Conservation (phyloP, 2,329 filamentous ascomycete species). For the Microsporum ferrugineum region DNA sequence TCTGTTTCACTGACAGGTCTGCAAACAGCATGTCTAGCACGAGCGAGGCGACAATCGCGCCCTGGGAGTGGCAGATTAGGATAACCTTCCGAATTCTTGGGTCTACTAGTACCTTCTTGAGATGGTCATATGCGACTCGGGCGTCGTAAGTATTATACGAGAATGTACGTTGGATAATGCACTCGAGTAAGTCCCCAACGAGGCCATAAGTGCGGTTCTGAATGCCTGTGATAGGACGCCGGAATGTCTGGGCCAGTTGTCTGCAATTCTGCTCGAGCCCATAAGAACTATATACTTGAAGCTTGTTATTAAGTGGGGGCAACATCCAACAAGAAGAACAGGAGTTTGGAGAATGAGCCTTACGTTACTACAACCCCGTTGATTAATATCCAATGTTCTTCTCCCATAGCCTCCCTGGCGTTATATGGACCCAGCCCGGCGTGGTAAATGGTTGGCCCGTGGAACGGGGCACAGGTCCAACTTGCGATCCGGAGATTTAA, state of each 20-base stretch:
- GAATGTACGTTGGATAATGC: slow-evolving; percentile 64
- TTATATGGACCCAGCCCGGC: not conserved
- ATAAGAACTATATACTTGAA: slow-evolving; percentile 33
- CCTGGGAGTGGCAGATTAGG: slow-evolving; percentile 66
- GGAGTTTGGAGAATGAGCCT: not conserved
- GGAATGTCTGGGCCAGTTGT: slow-evolving; percentile 59
- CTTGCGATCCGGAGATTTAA: slow-evolving; percentile 5
- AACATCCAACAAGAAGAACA: not conserved
- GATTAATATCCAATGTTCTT: slow-evolving; percentile 15
- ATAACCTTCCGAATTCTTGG: slow-evolving; percentile 55
- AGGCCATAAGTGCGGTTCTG: slow-evolving; percentile 67
- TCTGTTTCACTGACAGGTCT: slow-evolving; percentile 54
- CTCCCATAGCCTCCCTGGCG: not conserved
- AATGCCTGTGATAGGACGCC: slow-evolving; percentile 57
- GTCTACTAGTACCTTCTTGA: slow-evolving; percentile 55
- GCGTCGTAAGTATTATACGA: slow-evolving; percentile 60
- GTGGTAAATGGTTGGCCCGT: slow-evolving; percentile 7
- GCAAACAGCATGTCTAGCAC: slow-evolving; percentile 67
- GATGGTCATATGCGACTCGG: slow-evolving; percentile 44
- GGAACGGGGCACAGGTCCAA: slow-evolving; percentile 10
- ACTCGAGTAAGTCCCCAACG: slow-evolving; percentile 66
- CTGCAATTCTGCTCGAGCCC: slow-evolving; percentile 63
- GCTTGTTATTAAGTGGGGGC: not conserved
- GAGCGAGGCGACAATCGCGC: slow-evolving; percentile 60
- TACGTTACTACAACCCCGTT: slow-evolving; percentile 15